These are phyloP conservation scores for Cercospora zeina DNA, from an alignment of 2,329 filamentous ascomycete genomes.

Conservation along the genomic window DNA sequence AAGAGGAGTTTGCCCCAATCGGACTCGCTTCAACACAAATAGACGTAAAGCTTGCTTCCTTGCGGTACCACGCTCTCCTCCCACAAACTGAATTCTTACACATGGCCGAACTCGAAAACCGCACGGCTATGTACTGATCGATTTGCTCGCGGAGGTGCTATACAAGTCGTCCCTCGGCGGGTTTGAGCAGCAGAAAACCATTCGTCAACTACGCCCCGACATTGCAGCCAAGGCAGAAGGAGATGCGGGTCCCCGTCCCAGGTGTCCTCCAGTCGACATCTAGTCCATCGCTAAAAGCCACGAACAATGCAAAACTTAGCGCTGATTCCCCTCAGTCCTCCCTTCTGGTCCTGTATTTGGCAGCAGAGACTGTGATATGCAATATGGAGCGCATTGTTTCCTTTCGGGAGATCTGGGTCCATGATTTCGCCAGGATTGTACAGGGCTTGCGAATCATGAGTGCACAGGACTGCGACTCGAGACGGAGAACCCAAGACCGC, in stretches of 20 bases:
- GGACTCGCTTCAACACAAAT: neutral
- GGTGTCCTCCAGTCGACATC: neutral
- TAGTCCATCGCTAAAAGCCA: neutral
- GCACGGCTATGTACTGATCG: too few species aligned
- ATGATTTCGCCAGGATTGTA: neutral
- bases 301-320: neutral
- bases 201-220: neutral
- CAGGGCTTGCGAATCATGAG: neutral
- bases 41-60: neutral
- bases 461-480: neutral
- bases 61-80: neutral
- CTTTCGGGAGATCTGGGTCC: neutral
- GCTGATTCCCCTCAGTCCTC: neutral
- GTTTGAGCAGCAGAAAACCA: neutral
- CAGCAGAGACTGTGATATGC: neutral
- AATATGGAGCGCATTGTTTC: neutral
- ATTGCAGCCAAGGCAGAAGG: neutral
- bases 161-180: neutral
- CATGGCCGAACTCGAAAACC: neutral
- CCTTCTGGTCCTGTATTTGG: neutral
- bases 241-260: neutral
- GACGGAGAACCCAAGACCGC: neutral
- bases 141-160: too few species aligned
- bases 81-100: neutral
- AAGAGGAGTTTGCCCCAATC: neutral